Base-by-base conservation (phyloP, 805 yeast genomes). In the Peterozyma xylosa region DNA sequence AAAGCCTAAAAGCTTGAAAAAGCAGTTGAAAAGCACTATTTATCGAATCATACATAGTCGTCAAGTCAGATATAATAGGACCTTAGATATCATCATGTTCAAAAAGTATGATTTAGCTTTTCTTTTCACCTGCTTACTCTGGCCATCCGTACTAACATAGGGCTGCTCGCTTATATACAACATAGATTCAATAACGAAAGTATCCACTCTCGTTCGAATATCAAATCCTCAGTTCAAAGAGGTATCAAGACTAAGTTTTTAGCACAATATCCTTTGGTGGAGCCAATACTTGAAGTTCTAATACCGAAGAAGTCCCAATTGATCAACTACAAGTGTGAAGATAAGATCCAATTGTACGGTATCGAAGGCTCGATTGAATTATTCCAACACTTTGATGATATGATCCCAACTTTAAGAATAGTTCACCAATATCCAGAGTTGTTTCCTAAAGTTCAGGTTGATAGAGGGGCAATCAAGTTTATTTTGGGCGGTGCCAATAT, bases 401-500 rank as follows among this genome's bases (percentile, higher is more conserved):
- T 89, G 53, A 74, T 86, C 44, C 97, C 97, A 13, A 66, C 86
- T 32, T 69, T 91, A 51, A 76, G 71, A 53, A 61, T 83, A 14
- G 87, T 88, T 30, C 96, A 88, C 64, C 79, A 79, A 60, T 86
- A 82, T 58, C 96, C 97, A 5, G 71, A 74, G 9, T 77, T 82
- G 33, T 90, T 90, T 66, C 96, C 96, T 17, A 67, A 76, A 33
- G 95, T 90, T 37, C 86, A 81, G 58, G 97, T 91, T 11, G 98
- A 90, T 57, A 75, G 96, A 59, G 98, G 98, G 46, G 98, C 98
- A 42, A 90, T 90, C 60, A 90, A 90, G 63, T 90, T 90, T 57
- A 93, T 90, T 21, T 67, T 90, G n/a, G 83, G 95, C 3, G 98
- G 97, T 45, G 96, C 97, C 29, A 90, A 90, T 57, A 86, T 90